Evolutionary conservation across 768 basidiomycete genomes (phyloP), one percentile per base, ranked within the genome.

Genomic region (Kwoniella europaea): DNA sequence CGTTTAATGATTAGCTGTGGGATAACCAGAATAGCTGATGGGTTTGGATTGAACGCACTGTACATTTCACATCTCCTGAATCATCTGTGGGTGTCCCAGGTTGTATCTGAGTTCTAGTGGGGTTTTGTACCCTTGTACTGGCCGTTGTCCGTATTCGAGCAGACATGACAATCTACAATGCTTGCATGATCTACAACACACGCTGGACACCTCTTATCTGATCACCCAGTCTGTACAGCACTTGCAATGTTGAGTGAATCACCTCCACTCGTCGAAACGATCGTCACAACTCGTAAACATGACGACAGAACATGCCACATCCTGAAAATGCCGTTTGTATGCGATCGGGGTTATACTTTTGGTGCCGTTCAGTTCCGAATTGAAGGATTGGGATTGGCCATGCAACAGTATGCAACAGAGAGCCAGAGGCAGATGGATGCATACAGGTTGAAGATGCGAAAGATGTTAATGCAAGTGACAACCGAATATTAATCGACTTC

Each of bases 51-150:
- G 1, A 6, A 69, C 67, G 66, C 43, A 76, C 75, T 1, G 66
- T 68, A 54, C 75, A 76, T 69, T 71, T 73, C 16, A 74, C 71
- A 7, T 54, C 65, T 2, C 65, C 68, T n/a, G 64, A 60, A 22
- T 59, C 66, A 46, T 67, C 62, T 13, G 68, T 43, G 2, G 72
- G 72, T 13, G 70, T 70, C 0, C 41, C 44, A 18, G 76, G 73
- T 43, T 71, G 63, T 27, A 77, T 58, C 61, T 77, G 71, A 4
- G 60, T 62, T n/a, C 74, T 67, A n/a, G 65, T 59, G 2, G 67
- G 71, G 24, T 63, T 46, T 35, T 64, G 63, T 15, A 57, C 58
- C 43, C 53, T 46, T 24, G 57, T 63, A 16, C 63, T 55, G 3
- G 43, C 27, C 10, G 61, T 27, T 13, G 68, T 69, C 15, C 63